Evolutionary conservation across 2,329 filamentous ascomycete species (phyloP), one percentile per base, ranked within the genome.

Genomic region (Arthroderma uncinatum): DNA sequence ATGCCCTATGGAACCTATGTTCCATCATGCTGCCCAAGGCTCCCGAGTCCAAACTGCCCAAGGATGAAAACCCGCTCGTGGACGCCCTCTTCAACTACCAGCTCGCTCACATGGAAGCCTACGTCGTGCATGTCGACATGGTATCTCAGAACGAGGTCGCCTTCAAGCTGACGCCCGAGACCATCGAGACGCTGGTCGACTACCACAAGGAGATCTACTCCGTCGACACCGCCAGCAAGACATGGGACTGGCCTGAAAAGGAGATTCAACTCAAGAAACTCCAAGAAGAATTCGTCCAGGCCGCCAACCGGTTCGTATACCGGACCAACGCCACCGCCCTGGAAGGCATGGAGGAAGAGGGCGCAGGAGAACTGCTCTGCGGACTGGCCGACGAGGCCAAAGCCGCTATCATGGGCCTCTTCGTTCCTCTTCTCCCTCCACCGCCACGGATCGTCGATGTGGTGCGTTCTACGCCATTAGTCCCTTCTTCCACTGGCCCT

Each of bases 51-150:
- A 88, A 96, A 65, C 80, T 95, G 70, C 83, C 83, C 72, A 85
- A 85, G 73, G 89, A 96, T 69, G 76, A 82, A 54, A 88, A 94
- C 70, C 87, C 87, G 48, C 78, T 95, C 63, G 79, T 92, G 64
- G 90, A 96, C 74, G 88, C 87, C 62, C 77, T 96, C 62, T 89
- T 87, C 81, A 94, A 94, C 80, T 93, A 92, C 74, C 87, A 94
- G 77, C 82, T 96, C 69, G 78, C 96, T 68, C 89, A 96, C 71
- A 78, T 97, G 65, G 91, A 97, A 76, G 93, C 93, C 55, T 98
- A 98, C 72, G 92, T 97, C 65, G 93, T 98, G 60, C 92, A 97
- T 73, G 90, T 98, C 73, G 93, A 98, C 77, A 95, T 97, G 90
- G 92, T 98, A 59, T 83, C 94, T 67, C 87, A 91, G 74, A 93